phyloP scores from a whole-genome alignment of 139 green algal genomes.

The Chlamydomonas incerta region DNA sequence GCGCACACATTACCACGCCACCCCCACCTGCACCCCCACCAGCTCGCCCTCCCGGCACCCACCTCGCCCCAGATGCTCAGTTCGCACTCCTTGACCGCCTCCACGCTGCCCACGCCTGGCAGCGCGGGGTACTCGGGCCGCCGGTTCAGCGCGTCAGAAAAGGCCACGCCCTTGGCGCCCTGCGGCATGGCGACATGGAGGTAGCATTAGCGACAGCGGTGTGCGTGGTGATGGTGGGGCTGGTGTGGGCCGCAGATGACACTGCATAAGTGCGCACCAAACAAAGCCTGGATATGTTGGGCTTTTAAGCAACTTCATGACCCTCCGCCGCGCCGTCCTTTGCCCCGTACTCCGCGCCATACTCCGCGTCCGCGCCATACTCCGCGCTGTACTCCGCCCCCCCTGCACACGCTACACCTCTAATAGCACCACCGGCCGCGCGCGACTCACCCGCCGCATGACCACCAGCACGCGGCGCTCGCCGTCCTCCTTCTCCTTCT shows the following conservation, averaged over 20 bases:
- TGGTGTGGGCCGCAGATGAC: too few species aligned
- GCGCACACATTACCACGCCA: too few species aligned
- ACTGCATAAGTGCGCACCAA: too few species aligned
- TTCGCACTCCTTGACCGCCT: slow-evolving; percentile 54
- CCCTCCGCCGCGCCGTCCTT: too few species aligned
- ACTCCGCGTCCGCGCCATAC: background rate
- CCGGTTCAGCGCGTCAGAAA: slow-evolving; percentile 66
- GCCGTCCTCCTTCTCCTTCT: slow-evolving; percentile 72
- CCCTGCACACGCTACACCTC: background rate
- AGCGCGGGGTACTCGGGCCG: slow-evolving; percentile 49
- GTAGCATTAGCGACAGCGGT: background rate
- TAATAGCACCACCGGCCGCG: too few species aligned
- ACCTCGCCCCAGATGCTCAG: slow-evolving; percentile 62
- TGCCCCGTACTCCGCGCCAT: too few species aligned
- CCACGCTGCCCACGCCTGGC: slow-evolving; percentile 57
- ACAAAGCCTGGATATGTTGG: too few species aligned
- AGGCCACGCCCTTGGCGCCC: slow-evolving; percentile 71
- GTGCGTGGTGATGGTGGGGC: too few species aligned
- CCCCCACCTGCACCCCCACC: too few species aligned
- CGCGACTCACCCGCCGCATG: slow-evolving; percentile 52
- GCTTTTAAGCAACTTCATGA: too few species aligned
- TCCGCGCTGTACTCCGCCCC: too few species aligned
- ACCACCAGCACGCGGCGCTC: slow-evolving; percentile 70
- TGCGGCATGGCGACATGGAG: background rate
- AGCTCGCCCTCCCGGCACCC: too few species aligned